A percentile compares a stretch with the other conserved stretches of the same genome.
Conservation (phyloP, 2,329 filamentous ascomycete species). For the Plectosphaerella cucumerina region DNA sequence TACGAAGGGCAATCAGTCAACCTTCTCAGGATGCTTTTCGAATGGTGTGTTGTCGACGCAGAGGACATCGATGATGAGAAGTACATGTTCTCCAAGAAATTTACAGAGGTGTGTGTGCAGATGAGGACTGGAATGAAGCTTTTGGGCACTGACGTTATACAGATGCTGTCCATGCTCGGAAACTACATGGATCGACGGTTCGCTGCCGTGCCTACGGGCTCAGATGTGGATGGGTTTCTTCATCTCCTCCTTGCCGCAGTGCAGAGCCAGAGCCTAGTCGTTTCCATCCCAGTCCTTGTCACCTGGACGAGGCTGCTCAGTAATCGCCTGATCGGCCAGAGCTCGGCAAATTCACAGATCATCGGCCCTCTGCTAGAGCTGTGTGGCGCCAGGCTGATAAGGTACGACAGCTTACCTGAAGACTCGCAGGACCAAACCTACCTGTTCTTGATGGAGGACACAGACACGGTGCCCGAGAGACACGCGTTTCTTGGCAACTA, state of each 20-base stretch:
- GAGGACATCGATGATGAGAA: conserved; percentile 86
- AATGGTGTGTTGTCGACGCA: conserved; percentile 75
- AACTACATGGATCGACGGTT: conserved; percentile 80
- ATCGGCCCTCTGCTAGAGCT: conserved; percentile 76
- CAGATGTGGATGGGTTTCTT: conserved; percentile 71
- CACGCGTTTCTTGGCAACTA: conserved; percentile 97
- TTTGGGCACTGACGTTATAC: not conserved
- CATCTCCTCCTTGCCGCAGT: conserved; percentile 75
- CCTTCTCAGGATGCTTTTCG: conserved; percentile 69
- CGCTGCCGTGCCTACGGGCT: conserved; percentile 55
- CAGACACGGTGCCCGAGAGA: conserved; percentile 88
- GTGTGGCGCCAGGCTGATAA: conserved; percentile 77
- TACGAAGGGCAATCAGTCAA: conserved; percentile 68
- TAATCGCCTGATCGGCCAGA: conserved; percentile 61
- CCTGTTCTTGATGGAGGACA: conserved; percentile 84
- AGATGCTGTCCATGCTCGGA: conserved; percentile 83
- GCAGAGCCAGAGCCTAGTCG: conserved; percentile 80
- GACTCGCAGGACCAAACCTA: conserved; percentile 77
- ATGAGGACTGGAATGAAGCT: not conserved
- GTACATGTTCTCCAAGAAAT: conserved; percentile 88
- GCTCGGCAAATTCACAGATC: conserved; percentile 58
- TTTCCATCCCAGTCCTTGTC: conserved; percentile 89
- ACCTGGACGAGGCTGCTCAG: conserved; percentile 82
- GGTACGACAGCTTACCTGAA: conserved; percentile 82
- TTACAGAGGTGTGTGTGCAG: conserved; percentile 68